Conservation (phyloP, 2,329 filamentous ascomycete species). For the Trichoderma semiorbis region DNA sequence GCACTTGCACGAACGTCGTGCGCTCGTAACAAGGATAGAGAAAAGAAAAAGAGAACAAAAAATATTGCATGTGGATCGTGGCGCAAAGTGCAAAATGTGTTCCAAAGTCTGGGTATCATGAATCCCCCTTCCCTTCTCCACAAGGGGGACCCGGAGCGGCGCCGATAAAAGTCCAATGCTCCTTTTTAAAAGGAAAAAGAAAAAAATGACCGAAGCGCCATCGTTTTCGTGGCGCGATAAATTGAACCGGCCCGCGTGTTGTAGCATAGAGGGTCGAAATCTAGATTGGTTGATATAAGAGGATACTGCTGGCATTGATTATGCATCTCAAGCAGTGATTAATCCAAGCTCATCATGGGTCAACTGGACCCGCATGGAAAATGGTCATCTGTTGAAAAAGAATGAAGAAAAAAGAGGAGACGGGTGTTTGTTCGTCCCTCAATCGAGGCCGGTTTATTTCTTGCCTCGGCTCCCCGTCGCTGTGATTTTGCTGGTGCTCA, state of each 20-base stretch:
- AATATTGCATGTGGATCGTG: slow-evolving; percentile 6
- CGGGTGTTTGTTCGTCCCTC: not conserved
- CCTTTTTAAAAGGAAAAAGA: not conserved
- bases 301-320: not conserved
- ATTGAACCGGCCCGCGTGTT: slow-evolving; percentile 3
- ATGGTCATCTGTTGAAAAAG: not conserved
- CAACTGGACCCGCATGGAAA: not conserved
- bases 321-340: not conserved
- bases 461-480: slow-evolving; percentile 51
- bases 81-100: slow-evolving; percentile 15
- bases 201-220: slow-evolving; percentile 10
- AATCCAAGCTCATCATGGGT: not conserved
- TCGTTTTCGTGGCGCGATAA: not conserved
- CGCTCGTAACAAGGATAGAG: not conserved
- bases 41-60: not conserved
- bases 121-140: not conserved
- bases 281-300: not conserved
- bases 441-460: slow-evolving; percentile 42
- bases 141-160: slow-evolving; percentile 6
- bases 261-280: not conserved
- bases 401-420: not conserved
- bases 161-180: slow-evolving; percentile 14
- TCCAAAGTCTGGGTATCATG: slow-evolving; percentile 19
- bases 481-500: slow-evolving; percentile 77
- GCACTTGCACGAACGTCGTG: slow-evolving; percentile 2